phyloP scores from a whole-genome alignment of 768 basidiomycete genomes.

The Tephrocybe rancida region DNA sequence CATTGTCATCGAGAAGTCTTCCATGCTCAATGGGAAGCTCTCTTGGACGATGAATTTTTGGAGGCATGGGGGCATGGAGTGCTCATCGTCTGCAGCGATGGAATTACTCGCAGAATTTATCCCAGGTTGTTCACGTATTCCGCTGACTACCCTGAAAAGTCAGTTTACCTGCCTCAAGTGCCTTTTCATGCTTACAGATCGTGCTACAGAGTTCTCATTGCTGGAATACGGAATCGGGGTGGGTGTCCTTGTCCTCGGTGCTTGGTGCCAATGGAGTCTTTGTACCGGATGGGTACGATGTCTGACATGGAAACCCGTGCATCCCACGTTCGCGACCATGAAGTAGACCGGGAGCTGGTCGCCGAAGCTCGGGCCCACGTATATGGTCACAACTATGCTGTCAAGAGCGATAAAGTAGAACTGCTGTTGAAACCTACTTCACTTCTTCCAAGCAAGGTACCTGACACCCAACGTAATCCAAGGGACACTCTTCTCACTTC shows the following conservation, averaged over 20 bases:
- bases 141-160: conserved; percentile 35
- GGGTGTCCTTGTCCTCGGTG: conserved; percentile 22
- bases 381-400: conserved; percentile 25
- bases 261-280: conserved; percentile 6
- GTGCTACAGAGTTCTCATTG: conserved; percentile 19
- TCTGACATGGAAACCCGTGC: background rate
- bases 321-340: conserved; percentile 7
- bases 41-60: conserved; percentile 25
- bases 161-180: too few relatives aligned
- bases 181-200: background rate
- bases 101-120: conserved; percentile 23
- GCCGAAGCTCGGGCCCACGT: conserved; percentile 22
- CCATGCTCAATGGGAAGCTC: conserved; percentile 25
- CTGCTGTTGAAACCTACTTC: conserved; percentile 26
- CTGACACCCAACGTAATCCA: too few relatives aligned
- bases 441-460: conserved; percentile 25
- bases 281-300: conserved; percentile 10
- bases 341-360: conserved; percentile 8
- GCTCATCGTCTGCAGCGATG: conserved; percentile 22
- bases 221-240: conserved; percentile 19
- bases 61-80: conserved; percentile 25
- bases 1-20: conserved; percentile 28
- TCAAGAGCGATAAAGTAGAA: conserved; percentile 28
- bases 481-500: too few relatives aligned
- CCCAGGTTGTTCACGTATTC: conserved; percentile 29